Conservation (phyloP, 371 early-diverging fungal genomes). For the Rhizopus arrhizus region DNA sequence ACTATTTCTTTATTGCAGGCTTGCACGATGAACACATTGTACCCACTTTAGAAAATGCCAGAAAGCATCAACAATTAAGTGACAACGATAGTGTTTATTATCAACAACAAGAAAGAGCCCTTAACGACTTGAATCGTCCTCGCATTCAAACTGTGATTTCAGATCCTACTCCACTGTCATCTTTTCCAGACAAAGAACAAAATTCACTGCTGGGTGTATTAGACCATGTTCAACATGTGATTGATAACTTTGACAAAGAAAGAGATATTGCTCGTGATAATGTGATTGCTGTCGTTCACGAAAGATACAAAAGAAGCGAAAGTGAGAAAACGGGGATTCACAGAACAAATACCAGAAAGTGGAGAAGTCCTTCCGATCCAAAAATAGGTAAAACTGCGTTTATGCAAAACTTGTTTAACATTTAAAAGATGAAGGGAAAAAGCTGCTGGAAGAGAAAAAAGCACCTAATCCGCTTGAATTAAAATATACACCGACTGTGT, state of each 20-base stretch:
- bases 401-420: neutral
- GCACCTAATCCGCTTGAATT: conserved; percentile 45
- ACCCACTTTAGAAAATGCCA: conserved; percentile 36
- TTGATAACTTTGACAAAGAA: conserved; percentile 54
- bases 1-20: conserved; percentile 56
- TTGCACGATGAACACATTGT: conserved; percentile 43
- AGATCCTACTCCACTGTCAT: neutral
- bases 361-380: conserved; percentile 33
- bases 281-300: conserved; percentile 58
- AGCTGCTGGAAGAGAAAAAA: neutral
- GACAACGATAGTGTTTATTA: conserved; percentile 32
- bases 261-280: conserved; percentile 49
- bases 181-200: conserved; percentile 15
- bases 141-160: neutral
- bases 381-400: conserved; percentile 16
- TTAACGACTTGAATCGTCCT: conserved; percentile 7
- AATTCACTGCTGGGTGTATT: conserved; percentile 36
- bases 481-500: conserved; percentile 43
- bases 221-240: conserved; percentile 51
- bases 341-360: conserved; percentile 14
- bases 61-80: conserved; percentile 22
- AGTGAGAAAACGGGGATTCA: conserved; percentile 18
- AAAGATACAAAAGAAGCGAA: conserved; percentile 26
- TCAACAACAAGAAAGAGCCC: conserved; percentile 38
- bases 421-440: too few species aligned